These are phyloP conservation scores for Beauveria varroae DNA, from an alignment of 2,329 filamentous ascomycete species.

Conservation along the genomic window DNA sequence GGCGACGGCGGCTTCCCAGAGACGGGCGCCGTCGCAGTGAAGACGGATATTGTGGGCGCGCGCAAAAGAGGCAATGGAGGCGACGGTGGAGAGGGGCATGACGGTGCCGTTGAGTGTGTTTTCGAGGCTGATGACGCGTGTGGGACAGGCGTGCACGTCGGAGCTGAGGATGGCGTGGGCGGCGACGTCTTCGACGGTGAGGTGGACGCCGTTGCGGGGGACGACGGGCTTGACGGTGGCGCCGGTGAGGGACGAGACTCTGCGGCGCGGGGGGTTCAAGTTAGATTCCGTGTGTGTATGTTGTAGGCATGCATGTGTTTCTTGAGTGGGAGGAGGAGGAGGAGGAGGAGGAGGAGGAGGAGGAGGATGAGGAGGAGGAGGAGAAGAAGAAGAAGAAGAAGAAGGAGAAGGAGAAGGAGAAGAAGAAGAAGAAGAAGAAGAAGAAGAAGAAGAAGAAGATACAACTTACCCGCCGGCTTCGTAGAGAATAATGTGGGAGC, in stretches of 20 bases:
- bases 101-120: conserved; percentile 78
- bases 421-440: neutral
- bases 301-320: no score
- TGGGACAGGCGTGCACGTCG: conserved; percentile 73
- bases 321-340: no score
- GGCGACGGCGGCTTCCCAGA: conserved; percentile 74
- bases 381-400: no score
- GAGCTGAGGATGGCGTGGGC: conserved; percentile 56
- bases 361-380: no score
- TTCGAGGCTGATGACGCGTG: conserved; percentile 73
- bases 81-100: conserved; percentile 66
- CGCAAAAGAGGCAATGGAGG: conserved; percentile 64
- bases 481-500: conserved; percentile 67
- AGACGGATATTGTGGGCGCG: conserved; percentile 55
- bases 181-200: conserved; percentile 71
- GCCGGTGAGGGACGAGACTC: conserved; percentile 62
- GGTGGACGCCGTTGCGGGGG: conserved; percentile 62
- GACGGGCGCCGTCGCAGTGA: conserved; percentile 71
- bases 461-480: conserved; percentile 51
- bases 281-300: no score
- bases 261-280: conserved; percentile 23
- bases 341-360: no score
- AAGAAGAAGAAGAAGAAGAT: neutral
- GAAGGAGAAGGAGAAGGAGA: neutral
- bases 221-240: conserved; percentile 61